Evolutionary conservation across 352 stramenopile genomes (phyloP).

Genomic region (Phytophthora pisi): DNA sequence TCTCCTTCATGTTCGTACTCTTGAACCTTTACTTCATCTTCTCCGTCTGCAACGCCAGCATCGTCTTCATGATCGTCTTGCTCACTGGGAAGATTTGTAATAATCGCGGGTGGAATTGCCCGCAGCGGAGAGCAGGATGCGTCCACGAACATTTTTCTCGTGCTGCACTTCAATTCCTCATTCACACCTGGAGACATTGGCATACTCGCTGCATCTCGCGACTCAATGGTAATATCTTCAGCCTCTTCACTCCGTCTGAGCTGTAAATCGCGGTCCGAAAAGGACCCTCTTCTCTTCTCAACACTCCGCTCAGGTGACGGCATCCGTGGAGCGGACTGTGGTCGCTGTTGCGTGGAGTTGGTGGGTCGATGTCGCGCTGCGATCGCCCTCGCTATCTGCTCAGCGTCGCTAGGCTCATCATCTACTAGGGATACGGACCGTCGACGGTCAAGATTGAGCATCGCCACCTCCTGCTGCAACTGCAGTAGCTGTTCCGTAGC

Average conservation of each 20-base stretch:
- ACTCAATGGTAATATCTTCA: conserved; percentile 7
- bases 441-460: conserved; percentile 72
- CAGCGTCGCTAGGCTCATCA: conserved; percentile 15
- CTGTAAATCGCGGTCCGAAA: conserved; percentile 18
- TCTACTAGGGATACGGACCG: conserved; percentile 14
- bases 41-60: conserved; percentile 1
- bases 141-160: conserved; percentile 30
- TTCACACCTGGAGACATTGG: conserved; percentile 17
- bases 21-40: conserved; percentile 1
- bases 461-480: conserved; percentile 81
- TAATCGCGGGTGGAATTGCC: conserved; percentile 24
- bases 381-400: conserved; percentile 35
- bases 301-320: conserved; percentile 30
- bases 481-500: conserved; percentile 79
- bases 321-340: conserved; percentile 31
- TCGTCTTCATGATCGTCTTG: not conserved
- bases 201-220: conserved; percentile 19
- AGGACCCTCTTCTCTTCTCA: conserved; percentile 31
- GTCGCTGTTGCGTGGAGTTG: conserved; percentile 21
- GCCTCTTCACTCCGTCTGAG: not conserved
- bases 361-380: conserved; percentile 18
- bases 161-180: conserved; percentile 20
- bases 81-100: conserved; percentile 3
- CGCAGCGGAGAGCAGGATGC: conserved; percentile 38
- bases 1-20: conserved; percentile 7